Evolutionary conservation across 31 red algal genomes (phyloP).

Genomic region (Asparagopsis taxiformis): DNA sequence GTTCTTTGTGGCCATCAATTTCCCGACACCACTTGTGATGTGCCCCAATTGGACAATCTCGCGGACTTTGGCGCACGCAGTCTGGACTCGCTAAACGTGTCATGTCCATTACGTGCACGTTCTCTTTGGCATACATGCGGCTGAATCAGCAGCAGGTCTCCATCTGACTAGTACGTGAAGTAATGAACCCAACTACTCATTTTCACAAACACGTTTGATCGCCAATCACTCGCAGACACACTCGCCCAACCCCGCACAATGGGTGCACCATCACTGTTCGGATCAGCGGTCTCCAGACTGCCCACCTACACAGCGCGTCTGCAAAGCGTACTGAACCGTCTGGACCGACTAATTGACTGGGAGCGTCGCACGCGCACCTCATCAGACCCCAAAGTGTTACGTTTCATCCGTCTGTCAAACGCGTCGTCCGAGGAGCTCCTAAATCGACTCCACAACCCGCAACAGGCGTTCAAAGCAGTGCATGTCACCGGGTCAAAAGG

Average conservation of each 20-base stretch:
- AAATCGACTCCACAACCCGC: constrained; percentile 61
- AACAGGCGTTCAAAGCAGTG: constrained; percentile 51
- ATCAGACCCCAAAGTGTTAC: constrained; percentile 8
- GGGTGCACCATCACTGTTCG: not conserved
- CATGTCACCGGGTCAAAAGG: constrained; percentile 97
- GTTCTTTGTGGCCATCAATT: too few relatives aligned
- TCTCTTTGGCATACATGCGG: not conserved
- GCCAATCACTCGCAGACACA: not conserved
- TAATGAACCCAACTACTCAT: not conserved
- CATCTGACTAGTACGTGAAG: not conserved
- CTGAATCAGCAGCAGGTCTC: too few relatives aligned
- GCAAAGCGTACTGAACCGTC: constrained; percentile 35
- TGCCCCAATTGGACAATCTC: too few relatives aligned
- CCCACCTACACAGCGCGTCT: constrained; percentile 24
- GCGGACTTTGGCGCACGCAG: not conserved
- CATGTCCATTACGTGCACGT: constrained; percentile 6
- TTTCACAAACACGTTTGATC: not conserved
- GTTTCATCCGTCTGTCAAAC: constrained; percentile 53
- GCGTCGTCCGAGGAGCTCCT: constrained; percentile 59
- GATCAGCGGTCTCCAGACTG: not conserved
- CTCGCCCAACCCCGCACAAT: not conserved
- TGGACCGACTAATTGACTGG: constrained; percentile 90
- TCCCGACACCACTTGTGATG: too few relatives aligned
- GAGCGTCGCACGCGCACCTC: constrained; percentile 49
- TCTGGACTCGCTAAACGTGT: not conserved